These are phyloP conservation scores for Gardenia jasminoides DNA, from an alignment of 257 asterid species.

Conservation along the genomic window DNA sequence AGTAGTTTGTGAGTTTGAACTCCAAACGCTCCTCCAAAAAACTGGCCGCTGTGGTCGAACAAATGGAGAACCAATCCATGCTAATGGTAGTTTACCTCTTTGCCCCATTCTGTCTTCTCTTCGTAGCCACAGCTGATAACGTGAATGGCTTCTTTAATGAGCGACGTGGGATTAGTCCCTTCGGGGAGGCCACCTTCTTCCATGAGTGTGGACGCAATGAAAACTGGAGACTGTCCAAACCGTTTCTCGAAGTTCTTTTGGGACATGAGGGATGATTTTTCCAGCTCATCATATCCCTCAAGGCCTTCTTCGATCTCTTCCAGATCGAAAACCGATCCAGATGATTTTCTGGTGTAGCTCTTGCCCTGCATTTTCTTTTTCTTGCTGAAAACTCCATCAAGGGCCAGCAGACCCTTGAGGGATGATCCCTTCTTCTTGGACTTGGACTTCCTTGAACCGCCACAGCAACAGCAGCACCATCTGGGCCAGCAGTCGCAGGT, in stretches of 20 bases:
- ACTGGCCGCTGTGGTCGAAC: background rate
- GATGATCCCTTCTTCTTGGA: constrained; percentile 55
- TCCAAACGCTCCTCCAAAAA: background rate
- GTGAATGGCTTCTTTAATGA: constrained; percentile 82
- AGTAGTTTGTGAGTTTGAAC: background rate
- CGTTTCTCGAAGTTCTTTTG: constrained; percentile 78
- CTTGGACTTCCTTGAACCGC: constrained; percentile 65
- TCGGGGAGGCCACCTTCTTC: constrained; percentile 83
- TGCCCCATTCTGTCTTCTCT: constrained; percentile 94
- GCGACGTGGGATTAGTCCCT: constrained; percentile 57
- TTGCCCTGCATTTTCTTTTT: constrained; percentile 69
- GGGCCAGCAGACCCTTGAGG: constrained; percentile 51
- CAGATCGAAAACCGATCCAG: constrained; percentile 57
- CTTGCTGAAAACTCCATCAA: constrained; percentile 50
- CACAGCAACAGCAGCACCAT: constrained; percentile 80
- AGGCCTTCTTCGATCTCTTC: constrained; percentile 90
- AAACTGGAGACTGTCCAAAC: constrained; percentile 81
- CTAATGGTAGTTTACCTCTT: constrained; percentile 41
- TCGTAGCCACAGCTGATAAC: constrained; percentile 84
- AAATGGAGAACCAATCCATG: background rate
- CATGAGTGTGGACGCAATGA: constrained; percentile 74
- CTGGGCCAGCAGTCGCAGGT: constrained; percentile 85
- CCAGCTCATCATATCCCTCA: constrained; percentile 86
- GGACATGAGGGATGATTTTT: constrained; percentile 85
- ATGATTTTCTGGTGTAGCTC: constrained; percentile 55